These are phyloP conservation scores for Triticum urartu DNA, from an alignment of 176 grass and related monocot species.

Conservation along the genomic window DNA sequence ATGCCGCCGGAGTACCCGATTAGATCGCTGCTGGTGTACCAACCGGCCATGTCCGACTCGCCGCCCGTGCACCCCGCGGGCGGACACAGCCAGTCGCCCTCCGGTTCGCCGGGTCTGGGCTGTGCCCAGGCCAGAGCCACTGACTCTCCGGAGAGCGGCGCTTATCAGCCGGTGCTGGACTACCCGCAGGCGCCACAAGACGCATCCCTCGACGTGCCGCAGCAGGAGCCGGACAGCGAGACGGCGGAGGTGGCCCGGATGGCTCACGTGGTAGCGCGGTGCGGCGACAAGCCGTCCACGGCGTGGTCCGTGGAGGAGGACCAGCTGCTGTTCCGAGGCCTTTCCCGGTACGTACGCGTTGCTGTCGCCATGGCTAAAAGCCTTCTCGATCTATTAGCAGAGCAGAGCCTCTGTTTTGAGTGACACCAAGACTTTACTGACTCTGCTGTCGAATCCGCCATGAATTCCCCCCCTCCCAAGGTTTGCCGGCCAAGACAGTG, in stretches of 20 bases:
- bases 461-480: background rate
- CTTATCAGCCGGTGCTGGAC: background rate
- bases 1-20: background rate
- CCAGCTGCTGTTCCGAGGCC: background rate
- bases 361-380: background rate
- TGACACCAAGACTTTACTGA: background rate
- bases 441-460: background rate
- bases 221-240: background rate
- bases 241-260: background rate
- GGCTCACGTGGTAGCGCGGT: background rate
- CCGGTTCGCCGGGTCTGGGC: background rate
- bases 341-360: slow-evolving; percentile 6
- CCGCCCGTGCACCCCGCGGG: background rate
- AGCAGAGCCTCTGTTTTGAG: background rate
- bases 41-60: background rate
- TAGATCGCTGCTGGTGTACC: background rate
- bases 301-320: slow-evolving; percentile 29
- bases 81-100: background rate
- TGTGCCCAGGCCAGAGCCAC: background rate
- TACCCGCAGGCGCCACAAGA: background rate
- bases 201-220: no score
- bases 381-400: no score
- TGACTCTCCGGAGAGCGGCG: background rate
- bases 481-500: background rate
- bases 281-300: background rate